Base-by-base conservation (phyloP, 495 filamentous ascomycete species). In the Podospora pseudoanserina region DNA sequence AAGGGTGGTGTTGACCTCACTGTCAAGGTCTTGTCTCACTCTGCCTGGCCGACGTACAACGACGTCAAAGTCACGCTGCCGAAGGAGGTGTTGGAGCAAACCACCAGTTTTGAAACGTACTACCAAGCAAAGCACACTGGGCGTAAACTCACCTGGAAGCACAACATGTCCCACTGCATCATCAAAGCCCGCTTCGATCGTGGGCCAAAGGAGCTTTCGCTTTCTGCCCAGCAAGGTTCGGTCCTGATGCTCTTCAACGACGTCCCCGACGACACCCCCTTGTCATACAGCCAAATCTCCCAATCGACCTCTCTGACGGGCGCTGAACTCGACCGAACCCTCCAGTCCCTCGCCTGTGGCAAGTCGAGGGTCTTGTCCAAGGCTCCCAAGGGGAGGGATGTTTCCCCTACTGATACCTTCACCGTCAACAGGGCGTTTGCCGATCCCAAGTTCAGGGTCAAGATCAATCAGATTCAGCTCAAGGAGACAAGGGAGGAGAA, bases 401-500 rank as follows among this genome's bases (percentile, higher is more conserved):
- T 99, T 63, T 83, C 85, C 63, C 70, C 79, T 1, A 91, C 85
- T 4, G 95, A 99, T 76, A 87, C 86, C 15, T 99, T 99, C 74
- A 83, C 83, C 0, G 86, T 95, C 68, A 98, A 98, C 78, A 70
- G 82, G 28, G 75, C 72, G 19, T 99, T 99, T 78, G 79, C 79
- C 19, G 90, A 97, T 71, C 84, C 85, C 30, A 96, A 97, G 79
- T 91, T 90, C 79, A 89, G 93, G 66, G 89, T 99, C 79, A 98
- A 99, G 82, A 97, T 98, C 83, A 99, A 98, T 79, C 92, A 96
- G 79, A 92, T 99, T 67, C 96, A 99, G 79, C 85, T 97, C 60
- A 94, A 94, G 77, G 96, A 98, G 80, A 98, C 96, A 1, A 81
- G 80, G 63, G 80, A 84, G 70, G 95, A 99, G 81, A 97, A 97